Base-by-base conservation (phyloP, 129 eudicot species). In the Daucus carota region DNA sequence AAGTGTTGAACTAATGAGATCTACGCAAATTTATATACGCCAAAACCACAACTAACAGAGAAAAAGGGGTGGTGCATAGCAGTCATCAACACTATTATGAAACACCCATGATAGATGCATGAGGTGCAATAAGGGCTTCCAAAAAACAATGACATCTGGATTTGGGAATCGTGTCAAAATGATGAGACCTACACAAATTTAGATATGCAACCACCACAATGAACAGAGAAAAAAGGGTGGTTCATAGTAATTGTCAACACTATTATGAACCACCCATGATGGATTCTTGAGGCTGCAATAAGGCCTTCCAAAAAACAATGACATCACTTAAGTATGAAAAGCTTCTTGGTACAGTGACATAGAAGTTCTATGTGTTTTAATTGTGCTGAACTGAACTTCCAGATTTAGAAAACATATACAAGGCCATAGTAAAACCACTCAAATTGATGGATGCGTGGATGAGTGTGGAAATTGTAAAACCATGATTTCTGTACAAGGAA, bases 141-240 rank as follows among this genome's bases (percentile, higher is more conserved):
- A 17, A 70, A 70, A 70, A 70, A n/a, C 63, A 70, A 36, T 63
- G 70, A 63, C 70, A 63, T 32, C 70, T 63, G 20, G 20, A 63
- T 20, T 29, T 63, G 36, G 10, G 70, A 63, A 13, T 8, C 14
- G 18, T 63, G 14, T 12, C 11, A 13, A 36, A 68, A 16, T 10
- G 17, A 34, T 32, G 45, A 68, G 29, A 20, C 72, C 45, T 34
- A 9, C 44, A 34, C 72, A 67, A 40, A 38, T 20, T 40, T 20
- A 41, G 28, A 40, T 12, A 20, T 11, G 18, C 20, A 10, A 41
- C 24, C 40, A 70, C 14, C 47, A 40, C 20, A 70, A 36, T 3
- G 6, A 67, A 70, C 44, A 40, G 26, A 40, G 7, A 2, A 24
- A 24, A 40, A 20, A 13, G 50, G 74, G 13, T 26, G 45, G 74